These are phyloP conservation scores for Penicillium nordicum DNA, from an alignment of 2,329 filamentous ascomycete species.

Conservation along the genomic window DNA sequence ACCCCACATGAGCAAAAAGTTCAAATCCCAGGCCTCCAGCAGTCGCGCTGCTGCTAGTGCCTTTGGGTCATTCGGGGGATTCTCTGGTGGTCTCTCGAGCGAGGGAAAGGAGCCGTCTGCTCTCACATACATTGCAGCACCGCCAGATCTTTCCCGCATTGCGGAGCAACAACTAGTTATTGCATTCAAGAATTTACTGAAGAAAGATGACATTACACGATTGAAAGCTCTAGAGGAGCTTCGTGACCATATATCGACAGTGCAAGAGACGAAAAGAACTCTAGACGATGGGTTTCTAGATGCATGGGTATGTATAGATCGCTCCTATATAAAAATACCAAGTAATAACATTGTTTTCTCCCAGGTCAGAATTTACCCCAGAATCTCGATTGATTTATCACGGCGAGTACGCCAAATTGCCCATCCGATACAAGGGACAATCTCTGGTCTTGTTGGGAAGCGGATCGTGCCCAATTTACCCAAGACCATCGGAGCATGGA, in stretches of 20 bases:
- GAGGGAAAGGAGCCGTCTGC: conserved; percentile 52
- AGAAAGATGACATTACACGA: conserved; percentile 91
- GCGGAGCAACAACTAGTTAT: conserved; percentile 80
- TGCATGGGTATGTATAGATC: conserved; percentile 67
- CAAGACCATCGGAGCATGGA: conserved; percentile 79
- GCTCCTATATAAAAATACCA: background rate
- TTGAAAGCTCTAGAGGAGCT: conserved; percentile 86
- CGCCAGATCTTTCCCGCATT: conserved; percentile 73
- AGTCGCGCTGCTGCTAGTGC: conserved; percentile 54
- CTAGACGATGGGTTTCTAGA: conserved; percentile 80
- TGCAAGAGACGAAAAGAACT: conserved; percentile 54
- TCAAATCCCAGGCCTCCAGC: conserved; percentile 62
- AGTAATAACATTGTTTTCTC: conserved; percentile 15
- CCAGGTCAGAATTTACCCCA: conserved; percentile 80
- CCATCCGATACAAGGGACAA: conserved; percentile 67
- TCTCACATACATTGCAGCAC: conserved; percentile 83
- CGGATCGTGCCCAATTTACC: conserved; percentile 78
- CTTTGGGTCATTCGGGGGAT: conserved; percentile 47
- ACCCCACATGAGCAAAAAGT: conserved; percentile 56
- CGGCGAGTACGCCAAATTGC: conserved; percentile 83
- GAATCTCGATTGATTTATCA: conserved; percentile 83
- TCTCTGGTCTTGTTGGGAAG: conserved; percentile 64
- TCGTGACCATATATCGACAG: conserved; percentile 59
- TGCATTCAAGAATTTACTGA: conserved; percentile 85
- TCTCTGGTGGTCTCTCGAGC: conserved; percentile 34